Evolutionary conservation across 352 stramenopile genomes (phyloP).

Genomic region (Globisporangium splendens): DNA sequence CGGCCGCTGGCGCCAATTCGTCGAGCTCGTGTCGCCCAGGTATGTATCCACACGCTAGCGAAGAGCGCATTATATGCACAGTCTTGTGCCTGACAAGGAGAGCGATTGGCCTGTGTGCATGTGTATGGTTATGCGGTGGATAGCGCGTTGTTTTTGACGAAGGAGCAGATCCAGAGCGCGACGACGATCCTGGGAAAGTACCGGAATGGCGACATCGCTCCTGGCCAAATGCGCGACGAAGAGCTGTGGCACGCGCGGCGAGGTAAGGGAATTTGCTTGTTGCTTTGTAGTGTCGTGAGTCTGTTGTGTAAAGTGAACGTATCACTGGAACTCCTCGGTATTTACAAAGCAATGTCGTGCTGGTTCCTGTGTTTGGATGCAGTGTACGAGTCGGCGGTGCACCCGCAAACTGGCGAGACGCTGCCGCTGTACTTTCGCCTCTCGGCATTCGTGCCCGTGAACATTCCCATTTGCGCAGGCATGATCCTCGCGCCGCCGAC

Average conservation of each 20-base stretch:
- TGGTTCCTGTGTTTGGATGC: neutral
- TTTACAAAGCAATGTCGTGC: neutral
- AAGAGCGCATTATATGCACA: neutral
- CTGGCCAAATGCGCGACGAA: constrained; percentile 43
- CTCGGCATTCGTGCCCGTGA: constrained; percentile 82
- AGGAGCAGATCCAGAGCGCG: constrained; percentile 58
- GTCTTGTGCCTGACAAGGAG: neutral
- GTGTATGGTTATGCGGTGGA: neutral
- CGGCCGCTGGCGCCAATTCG: constrained; percentile 81
- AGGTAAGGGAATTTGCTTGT: constrained; percentile 16
- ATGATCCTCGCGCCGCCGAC: constrained; percentile 81
- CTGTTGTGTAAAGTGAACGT: too few relatives aligned
- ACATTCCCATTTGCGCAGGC: constrained; percentile 84
- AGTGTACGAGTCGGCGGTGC: constrained; percentile 77
- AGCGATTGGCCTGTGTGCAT: neutral
- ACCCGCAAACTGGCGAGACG: constrained; percentile 81
- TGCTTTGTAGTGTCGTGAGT: too few relatives aligned
- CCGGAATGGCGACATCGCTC: constrained; percentile 43
- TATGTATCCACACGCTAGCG: constrained; percentile 14
- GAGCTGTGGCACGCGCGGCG: constrained; percentile 79
- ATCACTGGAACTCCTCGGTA: neutral
- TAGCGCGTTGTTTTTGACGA: constrained; percentile 67
- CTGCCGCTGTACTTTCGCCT: constrained; percentile 67
- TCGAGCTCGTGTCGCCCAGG: constrained; percentile 77
- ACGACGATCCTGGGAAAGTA: constrained; percentile 52